Conservation (phyloP, 177 flowering plant genomes). For the Vitis hybrid region DNA sequence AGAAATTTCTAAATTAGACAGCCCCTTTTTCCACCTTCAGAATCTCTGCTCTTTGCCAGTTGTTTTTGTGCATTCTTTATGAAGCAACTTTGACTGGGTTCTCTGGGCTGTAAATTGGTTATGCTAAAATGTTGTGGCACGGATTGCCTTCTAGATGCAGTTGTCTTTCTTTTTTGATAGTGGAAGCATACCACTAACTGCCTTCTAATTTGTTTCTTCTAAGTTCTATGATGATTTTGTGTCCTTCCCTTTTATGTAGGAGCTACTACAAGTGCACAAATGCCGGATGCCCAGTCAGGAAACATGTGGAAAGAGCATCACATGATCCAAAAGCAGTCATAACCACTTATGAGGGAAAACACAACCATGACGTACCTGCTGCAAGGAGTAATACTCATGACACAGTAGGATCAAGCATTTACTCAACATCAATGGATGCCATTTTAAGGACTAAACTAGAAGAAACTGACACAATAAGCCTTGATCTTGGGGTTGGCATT, state of each 20-base stretch:
- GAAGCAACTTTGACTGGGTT: neutral
- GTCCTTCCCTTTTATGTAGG: too few relatives aligned
- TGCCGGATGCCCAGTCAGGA: too few relatives aligned
- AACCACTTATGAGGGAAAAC: slow-evolving; percentile 20
- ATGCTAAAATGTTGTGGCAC: too few relatives aligned
- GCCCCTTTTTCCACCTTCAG: neutral
- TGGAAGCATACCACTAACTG: too few relatives aligned
- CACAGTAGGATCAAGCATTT: slow-evolving; percentile 2
- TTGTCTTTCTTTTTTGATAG: too few relatives aligned
- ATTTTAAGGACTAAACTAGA: neutral
- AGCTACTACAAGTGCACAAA: too few relatives aligned
- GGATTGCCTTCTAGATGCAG: too few relatives aligned
- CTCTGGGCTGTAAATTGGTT: neutral
- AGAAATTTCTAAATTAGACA: neutral
- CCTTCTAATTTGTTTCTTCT: too few relatives aligned
- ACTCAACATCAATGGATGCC: neutral
- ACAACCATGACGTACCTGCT: slow-evolving; percentile 15
- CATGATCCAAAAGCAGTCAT: slow-evolving; percentile 17
- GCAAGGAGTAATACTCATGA: slow-evolving; percentile 10
- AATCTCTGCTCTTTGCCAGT: neutral
- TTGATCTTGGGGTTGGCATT: slow-evolving; percentile 9
- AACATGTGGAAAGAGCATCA: neutral
- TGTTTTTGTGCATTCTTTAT: neutral
- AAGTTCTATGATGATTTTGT: too few relatives aligned
- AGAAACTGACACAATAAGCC: slow-evolving; percentile 8